Percentiles rank a stretch among this genome's conserved stretches.
phyloP scores from a whole-genome alignment of 352 stramenopile genomes.

The Aphanomyces cochlioides region DNA sequence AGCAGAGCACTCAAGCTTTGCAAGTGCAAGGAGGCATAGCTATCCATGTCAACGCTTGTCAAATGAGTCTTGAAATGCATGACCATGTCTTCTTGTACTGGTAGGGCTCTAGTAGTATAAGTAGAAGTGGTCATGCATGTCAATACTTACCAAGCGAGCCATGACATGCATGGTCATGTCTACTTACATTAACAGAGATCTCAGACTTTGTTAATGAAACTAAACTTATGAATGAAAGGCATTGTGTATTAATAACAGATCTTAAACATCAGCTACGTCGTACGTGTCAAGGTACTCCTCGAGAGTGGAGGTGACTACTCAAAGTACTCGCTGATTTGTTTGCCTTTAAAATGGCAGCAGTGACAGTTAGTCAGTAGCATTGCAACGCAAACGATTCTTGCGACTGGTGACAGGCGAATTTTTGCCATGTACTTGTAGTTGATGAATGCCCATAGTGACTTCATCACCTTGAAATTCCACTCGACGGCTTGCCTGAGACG shows the following conservation, averaged over 20 bases:
- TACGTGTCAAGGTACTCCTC: slow-evolving; percentile 14
- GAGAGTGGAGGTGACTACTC: neutral
- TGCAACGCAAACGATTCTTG: slow-evolving; percentile 14
- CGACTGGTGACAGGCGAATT: slow-evolving; percentile 13
- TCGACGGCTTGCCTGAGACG: slow-evolving; percentile 9
- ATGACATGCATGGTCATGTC: no score
- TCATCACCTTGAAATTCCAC: slow-evolving; percentile 29
- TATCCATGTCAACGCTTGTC: no score
- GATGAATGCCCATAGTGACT: slow-evolving; percentile 17
- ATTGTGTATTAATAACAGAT: no score
- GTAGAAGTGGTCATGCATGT: no score
- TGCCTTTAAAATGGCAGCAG: neutral
- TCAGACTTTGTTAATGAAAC: neutral
- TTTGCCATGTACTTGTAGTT: slow-evolving; percentile 8
- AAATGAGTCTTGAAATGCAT: no score
- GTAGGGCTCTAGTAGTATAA: no score
- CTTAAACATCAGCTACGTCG: neutral
- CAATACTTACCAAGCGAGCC: no score
- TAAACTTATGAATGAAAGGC: neutral
- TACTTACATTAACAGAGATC: no score
- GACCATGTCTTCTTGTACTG: no score
- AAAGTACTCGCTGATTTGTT: slow-evolving; percentile 4
- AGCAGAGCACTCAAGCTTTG: no score
- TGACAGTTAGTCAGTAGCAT: slow-evolving; percentile 14
- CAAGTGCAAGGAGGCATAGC: no score